Evolutionary conservation across 2,329 filamentous ascomycete species (phyloP), one percentile per base, ranked within the genome.

Genomic region (Verruconis gallopava): DNA sequence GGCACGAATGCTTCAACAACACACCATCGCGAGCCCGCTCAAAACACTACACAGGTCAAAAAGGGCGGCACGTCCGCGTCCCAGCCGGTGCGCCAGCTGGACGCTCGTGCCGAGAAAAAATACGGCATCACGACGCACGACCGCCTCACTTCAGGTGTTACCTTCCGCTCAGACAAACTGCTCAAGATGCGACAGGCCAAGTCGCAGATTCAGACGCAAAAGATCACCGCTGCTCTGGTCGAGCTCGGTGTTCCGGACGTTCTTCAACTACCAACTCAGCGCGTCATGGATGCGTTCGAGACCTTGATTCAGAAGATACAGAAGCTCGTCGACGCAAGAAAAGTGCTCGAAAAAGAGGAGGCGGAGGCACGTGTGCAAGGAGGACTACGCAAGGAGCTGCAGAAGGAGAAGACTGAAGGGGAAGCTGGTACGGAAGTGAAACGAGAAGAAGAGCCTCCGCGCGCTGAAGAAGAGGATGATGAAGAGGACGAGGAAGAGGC

Each of bases 101-200:
- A 76, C 3, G 71, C 80, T 37, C 75, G 82, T 50, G 81, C 93
- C 61, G 80, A 88, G 63, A 62, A 73, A 48, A 72, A 81, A 22
- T 96, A 89, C 55, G 91, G 89, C 48, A 81, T 98, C 6, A 75
- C 81, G 5, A 77, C 84, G 49, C 81, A 89, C 56, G 89, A 96
- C 43, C 82, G 89, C 20, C 71, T 95, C 30, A 78, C 81, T 2
- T 81, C 80, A 5, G 89, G 91, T 4, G 84, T 94, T 25, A 81
- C 84, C 12, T 96, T 96, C 71, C 83, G 89, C 11, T 85, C 85
- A 20, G 83, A 89, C 52, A 80, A 77, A 57, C 75, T 89, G 45
- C 79, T 80, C 50, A 86, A 86, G 59, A 73, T 85, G 18, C 80
- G 85, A 43, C 77, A 78, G 28, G 81, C 81, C 48, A 88, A 88